Evolutionary conservation across 2,329 filamentous ascomycete species (phyloP), one percentile per base, ranked within the genome.

Genomic region (Trichoderma hamatum): DNA sequence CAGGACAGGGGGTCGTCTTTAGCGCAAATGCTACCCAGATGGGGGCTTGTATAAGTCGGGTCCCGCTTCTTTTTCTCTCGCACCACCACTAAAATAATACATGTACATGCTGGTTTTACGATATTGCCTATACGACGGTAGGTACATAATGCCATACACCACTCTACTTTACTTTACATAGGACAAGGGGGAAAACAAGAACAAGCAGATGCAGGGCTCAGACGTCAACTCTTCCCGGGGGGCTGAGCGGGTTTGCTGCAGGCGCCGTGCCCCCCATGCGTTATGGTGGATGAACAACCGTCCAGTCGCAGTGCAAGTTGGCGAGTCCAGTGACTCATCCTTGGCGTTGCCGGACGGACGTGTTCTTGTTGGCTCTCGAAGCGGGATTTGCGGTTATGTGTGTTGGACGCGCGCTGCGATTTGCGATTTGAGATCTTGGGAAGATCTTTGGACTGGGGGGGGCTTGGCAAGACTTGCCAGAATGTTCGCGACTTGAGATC

Each of bases 271-370:
- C n/a, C n/a, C n/a, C n/a, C n/a, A n/a, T n/a, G n/a, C n/a, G n/a
- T n/a, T n/a, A n/a, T n/a, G n/a, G 71, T 79, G 77, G 77, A 75
- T 74, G 39, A 73, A 75, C 75, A 72, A n/a, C 16, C 34, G 14
- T 13, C 34, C 34, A 36, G 34, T 36, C 34, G 6, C 51, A 56
- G 72, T n/a, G n/a, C n/a, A n/a, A n/a, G n/a, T n/a, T n/a, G n/a
- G n/a, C n/a, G n/a, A 71, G 63, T 32, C 51, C 11, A 58, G 76
- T 78, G 75, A 77, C 75, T 78, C 76, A 78, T 74, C 75, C 75
- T n/a, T n/a, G n/a, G n/a, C n/a, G n/a, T n/a, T n/a, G n/a, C n/a
- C n/a, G n/a, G n/a, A n/a, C 36, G 5, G 36, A 43, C 36, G 36
- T 43, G 43, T 46, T 46, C 3, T n/a, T 46, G 46, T 49, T 49